Conservation (phyloP, 129 eudicot species). For the Centrapalus pauciflorus region DNA sequence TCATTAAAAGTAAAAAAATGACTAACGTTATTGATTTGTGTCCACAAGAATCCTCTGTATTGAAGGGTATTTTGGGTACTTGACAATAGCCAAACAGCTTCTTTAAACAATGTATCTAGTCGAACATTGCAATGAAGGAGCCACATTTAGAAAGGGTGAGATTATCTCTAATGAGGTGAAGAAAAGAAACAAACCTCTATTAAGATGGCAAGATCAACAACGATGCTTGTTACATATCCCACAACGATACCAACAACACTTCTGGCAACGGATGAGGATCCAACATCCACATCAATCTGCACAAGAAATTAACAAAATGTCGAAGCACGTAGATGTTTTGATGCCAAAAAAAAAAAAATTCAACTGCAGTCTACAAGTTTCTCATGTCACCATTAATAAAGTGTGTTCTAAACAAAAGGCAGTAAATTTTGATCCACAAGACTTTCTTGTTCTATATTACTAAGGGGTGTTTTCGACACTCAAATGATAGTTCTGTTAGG, state of each 20-base stretch:
- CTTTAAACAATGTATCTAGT: background rate
- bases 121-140: background rate
- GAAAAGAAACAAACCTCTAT: conserved; percentile 56
- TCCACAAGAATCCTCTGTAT: background rate
- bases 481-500: no score
- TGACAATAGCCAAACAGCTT: background rate
- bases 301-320: background rate
- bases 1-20: background rate
- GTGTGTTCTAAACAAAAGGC: no score
- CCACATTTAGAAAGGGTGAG: background rate
- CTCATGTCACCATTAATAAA: background rate
- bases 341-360: background rate
- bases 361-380: background rate
- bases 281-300: conserved; percentile 99
- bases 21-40: background rate
- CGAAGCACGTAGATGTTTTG: background rate
- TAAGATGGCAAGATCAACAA: conserved; percentile 93
- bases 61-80: conserved; percentile 1
- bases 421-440: no score
- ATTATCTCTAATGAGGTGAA: background rate
- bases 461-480: no score
- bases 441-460: no score
- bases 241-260: conserved; percentile 91
- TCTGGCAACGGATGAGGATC: conserved; percentile 95
- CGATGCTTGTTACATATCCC: conserved; percentile 93